Conservation (phyloP, 2,329 filamentous ascomycete genomes). For the Fusarium circinatum region DNA sequence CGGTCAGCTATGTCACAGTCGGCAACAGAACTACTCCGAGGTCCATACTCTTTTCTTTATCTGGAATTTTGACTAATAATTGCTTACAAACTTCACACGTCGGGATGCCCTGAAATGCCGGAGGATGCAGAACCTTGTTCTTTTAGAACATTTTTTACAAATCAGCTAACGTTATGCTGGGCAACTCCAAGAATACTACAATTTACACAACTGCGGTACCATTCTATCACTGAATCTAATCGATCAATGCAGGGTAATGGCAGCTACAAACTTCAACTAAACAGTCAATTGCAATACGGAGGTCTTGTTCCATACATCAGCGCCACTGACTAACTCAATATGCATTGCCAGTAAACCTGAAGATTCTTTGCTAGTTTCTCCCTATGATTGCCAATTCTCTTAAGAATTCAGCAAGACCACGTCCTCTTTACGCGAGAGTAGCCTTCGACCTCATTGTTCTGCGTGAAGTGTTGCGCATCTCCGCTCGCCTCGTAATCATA, state of each 20-base stretch:
- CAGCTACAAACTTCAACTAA: fast-evolving
- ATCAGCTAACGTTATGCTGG: neutral
- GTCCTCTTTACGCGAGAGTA: neutral
- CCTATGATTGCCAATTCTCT: fast-evolving
- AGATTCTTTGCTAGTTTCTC: neutral
- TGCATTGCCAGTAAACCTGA: neutral
- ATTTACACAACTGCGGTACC: fast-evolving
- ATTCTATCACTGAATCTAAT: too few species aligned
- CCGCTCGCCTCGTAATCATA: fast-evolving
- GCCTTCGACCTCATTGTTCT: fast-evolving
- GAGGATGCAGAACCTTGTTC: neutral
- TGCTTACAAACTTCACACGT: neutral
- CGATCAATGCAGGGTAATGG: fast-evolving
- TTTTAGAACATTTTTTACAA: too few species aligned
- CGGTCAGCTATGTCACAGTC: neutral
- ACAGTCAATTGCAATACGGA: neutral
- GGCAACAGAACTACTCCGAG: neutral
- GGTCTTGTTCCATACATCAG: neutral
- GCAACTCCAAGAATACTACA: neutral
- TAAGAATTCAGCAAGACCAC: fast-evolving
- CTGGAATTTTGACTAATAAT: neutral
- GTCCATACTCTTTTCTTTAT: neutral
- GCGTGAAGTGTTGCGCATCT: fast-evolving
- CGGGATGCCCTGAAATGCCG: neutral
- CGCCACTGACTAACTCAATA: fast-evolving